Base-by-base conservation (phyloP, 192 early-diverging fungal genomes). In the Umbelopsis isabellina region DNA sequence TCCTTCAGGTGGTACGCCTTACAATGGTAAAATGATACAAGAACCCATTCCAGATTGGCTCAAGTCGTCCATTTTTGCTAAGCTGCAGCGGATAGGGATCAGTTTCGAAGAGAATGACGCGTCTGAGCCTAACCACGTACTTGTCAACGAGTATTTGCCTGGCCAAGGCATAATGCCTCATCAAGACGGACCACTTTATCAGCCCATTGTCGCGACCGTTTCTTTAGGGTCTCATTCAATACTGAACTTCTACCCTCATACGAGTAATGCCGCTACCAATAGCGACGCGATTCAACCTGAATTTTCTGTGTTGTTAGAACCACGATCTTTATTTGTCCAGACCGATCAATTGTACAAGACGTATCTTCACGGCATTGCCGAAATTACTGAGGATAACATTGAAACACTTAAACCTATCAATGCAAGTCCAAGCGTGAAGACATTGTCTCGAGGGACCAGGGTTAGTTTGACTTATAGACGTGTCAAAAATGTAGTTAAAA, bases 131-230 rank as follows among this genome's bases (percentile, higher is more conserved):
- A 86, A 86, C 52, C 84, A 86, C 64, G 74, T 77, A 27, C 71
- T 86, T 1, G 77, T 86, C 20, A 86, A 86, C 67, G 84, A 86
- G 27, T 86, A 86, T 65, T 65, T 84, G 45, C 66, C 80, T 25
- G 83, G 82, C 7, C 84, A 86, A 47, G 84, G 84, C 13, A 86
- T 86, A 55, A 71, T 86, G 80, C 82, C 79, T 12, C 84, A 86
- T 52, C 75, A 79, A 35, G 84, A 86, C 30, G 84, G 84, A 13
- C 84, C 84, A 7, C 72, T 82, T 6, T 86, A 86, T 47, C 65
- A 80, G 13, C 84, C 84, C 9, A 82, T 78, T 18, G 84, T 86
- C 0, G 82, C 83, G 8, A 86, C 84, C 16, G 46, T 86, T 1
- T 78, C 84, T 3, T 47, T 86, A 2, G 75, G 72, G 8, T 80